Conservation (phyloP, 2,329 filamentous ascomycete genomes). For the Aaosphaeria arxii region DNA sequence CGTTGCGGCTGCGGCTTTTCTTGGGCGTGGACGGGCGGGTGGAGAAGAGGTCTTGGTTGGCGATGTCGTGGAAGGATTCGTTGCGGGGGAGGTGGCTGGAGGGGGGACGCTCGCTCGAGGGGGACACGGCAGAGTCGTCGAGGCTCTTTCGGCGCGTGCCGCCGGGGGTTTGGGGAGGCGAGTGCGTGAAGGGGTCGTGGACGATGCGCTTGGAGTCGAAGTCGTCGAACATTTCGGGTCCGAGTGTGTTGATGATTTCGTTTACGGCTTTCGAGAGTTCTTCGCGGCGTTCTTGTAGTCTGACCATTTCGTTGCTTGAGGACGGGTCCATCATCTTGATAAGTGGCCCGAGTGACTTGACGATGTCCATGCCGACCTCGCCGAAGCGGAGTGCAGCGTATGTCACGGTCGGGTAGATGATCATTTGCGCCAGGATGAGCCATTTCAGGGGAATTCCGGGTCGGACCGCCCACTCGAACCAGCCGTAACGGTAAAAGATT, state of each 20-base stretch:
- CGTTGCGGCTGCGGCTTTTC: constrained; percentile 67
- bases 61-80: constrained; percentile 90
- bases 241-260: constrained; percentile 88
- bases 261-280: constrained; percentile 80
- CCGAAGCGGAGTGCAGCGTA: constrained; percentile 93
- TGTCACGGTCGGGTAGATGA: constrained; percentile 82
- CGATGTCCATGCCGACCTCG: constrained; percentile 97
- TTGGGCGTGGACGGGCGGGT: constrained; percentile 81
- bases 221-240: constrained; percentile 95
- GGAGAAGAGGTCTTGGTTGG: constrained; percentile 84
- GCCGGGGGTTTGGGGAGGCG: constrained; percentile 20
- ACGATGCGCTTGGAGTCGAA: constrained; percentile 49
- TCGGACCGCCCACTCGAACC: constrained; percentile 78
- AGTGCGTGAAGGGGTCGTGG: constrained; percentile 30
- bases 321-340: constrained; percentile 80
- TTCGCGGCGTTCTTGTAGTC: constrained; percentile 69
- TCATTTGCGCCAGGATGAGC: constrained; percentile 65
- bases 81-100: constrained; percentile 64
- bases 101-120: constrained; percentile 13
- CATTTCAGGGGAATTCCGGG: constrained; percentile 74
- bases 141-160: constrained; percentile 10
- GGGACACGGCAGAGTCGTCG: constrained; percentile 23
- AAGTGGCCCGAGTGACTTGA: constrained; percentile 89
- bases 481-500: constrained; percentile 52
- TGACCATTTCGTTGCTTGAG: constrained; percentile 78